phyloP scores from a whole-genome alignment of 495 filamentous ascomycete genomes.

The Xylaria flabelliformis region DNA sequence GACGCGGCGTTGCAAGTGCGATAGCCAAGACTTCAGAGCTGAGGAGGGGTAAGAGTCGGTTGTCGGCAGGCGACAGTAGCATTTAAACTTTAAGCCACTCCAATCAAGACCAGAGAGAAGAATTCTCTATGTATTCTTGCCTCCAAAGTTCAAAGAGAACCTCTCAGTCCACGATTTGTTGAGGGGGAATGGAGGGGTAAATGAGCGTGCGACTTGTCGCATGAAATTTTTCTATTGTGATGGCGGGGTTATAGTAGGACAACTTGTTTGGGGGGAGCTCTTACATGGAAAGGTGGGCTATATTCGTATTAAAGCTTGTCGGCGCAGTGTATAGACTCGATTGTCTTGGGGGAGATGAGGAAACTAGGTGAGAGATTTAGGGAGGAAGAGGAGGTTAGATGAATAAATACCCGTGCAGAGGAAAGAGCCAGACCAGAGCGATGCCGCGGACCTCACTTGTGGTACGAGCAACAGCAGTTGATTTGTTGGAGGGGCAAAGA shows the following conservation, averaged over 20 bases:
- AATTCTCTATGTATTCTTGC: neutral
- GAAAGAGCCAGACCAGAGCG: constrained; percentile 20
- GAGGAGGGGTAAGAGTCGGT: constrained; percentile 14
- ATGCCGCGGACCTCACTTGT: constrained; percentile 29
- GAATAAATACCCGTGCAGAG: constrained; percentile 27
- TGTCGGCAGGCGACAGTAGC: neutral
- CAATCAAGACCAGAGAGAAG: neutral
- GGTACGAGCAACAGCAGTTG: constrained; percentile 33
- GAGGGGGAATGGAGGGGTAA: constrained; percentile 23
- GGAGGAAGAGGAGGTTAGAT: constrained; percentile 12
- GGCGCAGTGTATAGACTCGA: neutral
- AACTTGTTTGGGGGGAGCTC: constrained; percentile 19
- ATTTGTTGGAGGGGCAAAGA: constrained; percentile 38
- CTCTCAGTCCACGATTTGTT: neutral
- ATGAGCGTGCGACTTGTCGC: constrained; percentile 7
- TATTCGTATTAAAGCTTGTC: constrained; percentile 2
- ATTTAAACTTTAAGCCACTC: constrained; percentile 12
- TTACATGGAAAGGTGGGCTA: constrained; percentile 23
- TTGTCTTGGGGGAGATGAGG: constrained; percentile 14
- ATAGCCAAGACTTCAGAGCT: constrained; percentile 1
- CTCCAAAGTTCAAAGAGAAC: constrained; percentile 7
- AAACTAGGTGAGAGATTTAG: constrained; percentile 22
- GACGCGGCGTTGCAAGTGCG: neutral
- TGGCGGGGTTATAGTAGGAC: constrained; percentile 23
- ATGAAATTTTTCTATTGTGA: constrained; percentile 25